Evolutionary conservation across 2,329 filamentous ascomycete genomes (phyloP).

Genomic region (Colletotrichum karsti): DNA sequence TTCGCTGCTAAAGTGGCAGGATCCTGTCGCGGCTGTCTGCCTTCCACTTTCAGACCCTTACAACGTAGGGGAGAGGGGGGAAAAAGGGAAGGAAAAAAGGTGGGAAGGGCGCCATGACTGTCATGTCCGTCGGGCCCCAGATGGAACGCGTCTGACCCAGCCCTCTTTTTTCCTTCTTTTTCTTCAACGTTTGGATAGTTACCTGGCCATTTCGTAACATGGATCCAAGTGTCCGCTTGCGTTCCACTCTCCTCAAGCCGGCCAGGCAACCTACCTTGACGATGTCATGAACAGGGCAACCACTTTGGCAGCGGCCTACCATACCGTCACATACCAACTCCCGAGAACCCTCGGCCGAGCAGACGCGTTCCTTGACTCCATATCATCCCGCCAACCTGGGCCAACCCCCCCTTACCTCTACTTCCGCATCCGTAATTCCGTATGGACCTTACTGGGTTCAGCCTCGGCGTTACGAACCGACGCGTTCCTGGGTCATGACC

Average conservation of each 20-base stretch:
- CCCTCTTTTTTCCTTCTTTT: slow-evolving; percentile 4
- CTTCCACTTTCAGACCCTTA: slow-evolving; percentile 20
- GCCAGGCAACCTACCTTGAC: slow-evolving; percentile 24
- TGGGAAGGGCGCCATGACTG: too few species aligned
- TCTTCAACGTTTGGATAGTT: neutral
- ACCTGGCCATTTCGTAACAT: slow-evolving; percentile 1
- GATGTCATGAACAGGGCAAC: slow-evolving; percentile 22
- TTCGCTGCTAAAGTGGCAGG: slow-evolving; percentile 20
- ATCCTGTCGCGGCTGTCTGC: slow-evolving; percentile 8
- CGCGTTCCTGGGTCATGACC: neutral
- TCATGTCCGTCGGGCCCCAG: neutral
- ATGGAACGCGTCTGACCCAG: slow-evolving; percentile 17
- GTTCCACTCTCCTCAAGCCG: slow-evolving; percentile 3
- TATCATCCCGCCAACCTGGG: neutral
- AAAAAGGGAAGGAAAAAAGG: too few species aligned
- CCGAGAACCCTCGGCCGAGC: slow-evolving; percentile 23
- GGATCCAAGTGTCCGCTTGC: slow-evolving; percentile 13
- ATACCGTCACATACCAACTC: neutral
- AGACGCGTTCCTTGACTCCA: neutral
- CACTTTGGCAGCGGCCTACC: neutral
- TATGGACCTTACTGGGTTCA: neutral
- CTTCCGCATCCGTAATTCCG: neutral
- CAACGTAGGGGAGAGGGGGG: too few species aligned
- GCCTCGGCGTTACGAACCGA: slow-evolving; percentile 23
- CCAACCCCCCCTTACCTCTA: neutral